Base-by-base conservation (phyloP, 2,329 filamentous ascomycete genomes). In the Cladosporium colombiae region DNA sequence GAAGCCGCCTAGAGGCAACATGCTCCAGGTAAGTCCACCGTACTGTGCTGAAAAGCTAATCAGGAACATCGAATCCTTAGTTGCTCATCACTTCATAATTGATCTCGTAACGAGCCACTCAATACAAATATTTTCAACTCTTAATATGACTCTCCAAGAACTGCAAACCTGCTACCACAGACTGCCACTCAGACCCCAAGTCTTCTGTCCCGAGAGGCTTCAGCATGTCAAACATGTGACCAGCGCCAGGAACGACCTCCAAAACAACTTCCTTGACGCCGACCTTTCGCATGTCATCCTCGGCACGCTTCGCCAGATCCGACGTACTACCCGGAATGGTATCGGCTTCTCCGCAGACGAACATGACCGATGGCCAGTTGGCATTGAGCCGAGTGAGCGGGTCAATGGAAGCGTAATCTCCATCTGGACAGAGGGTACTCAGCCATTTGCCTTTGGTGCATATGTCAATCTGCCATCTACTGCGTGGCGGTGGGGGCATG, bases 221-320 rank as follows among this genome's bases (percentile, higher is more conserved):
- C 56, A 66, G 62, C 52, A 70, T 13, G 66, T 71, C 70, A 49
- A 70, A 71, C 68, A 70, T 69, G 62, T 71, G 70, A 25, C 55
- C 58, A 21, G 60, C 69, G 10, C 66, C 68, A 14, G 64, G 56
- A 21, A 68, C 67, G 13, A 66, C 56, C 40, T 67, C 62, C 31
- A 71, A 60, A n/a, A 29, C 27, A 7, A 68, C 62, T 44, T 68
- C 67, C 31, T 65, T 65, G 29, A 71, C 62, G 1, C 67, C 68
- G 11, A 64, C 66, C 35, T 44, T 65, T 44, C 31, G 58, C 64
- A 70, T 59, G 5, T 69, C 67, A n/a, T 63, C 61, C 44, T 64
- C 65, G 21, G 70, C 68, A 46, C 69, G 62, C 50, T 64, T 25
- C 23, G 62, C 67, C 27, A 68, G 60, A 16, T 62, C 63, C n/a